A percentile compares a stretch with the other conserved stretches of the same genome.
Conservation (phyloP, 768 basidiomycete genomes). For the Mrakia hoshinonis region DNA sequence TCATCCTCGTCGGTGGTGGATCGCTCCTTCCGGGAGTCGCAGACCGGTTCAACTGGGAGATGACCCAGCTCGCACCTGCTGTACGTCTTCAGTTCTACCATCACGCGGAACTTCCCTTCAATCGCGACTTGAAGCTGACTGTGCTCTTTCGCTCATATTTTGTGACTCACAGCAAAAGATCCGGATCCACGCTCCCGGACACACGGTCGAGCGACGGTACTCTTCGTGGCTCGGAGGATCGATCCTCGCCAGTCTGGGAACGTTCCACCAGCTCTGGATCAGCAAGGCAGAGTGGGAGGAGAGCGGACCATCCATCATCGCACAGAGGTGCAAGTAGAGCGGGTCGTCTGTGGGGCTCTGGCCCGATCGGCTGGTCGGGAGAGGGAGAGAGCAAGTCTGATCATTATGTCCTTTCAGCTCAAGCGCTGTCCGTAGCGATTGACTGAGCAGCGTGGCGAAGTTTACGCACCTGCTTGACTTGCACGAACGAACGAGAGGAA, state of each 20-base stretch:
- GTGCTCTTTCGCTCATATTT: neutral
- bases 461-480: too few relatives aligned
- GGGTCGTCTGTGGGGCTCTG: too few relatives aligned
- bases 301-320: slow-evolving; percentile 71
- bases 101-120: neutral
- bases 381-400: too few relatives aligned
- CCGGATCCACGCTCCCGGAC: slow-evolving; percentile 87
- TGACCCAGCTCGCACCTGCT: slow-evolving; percentile 65
- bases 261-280: slow-evolving; percentile 65
- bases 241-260: slow-evolving; percentile 86
- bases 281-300: slow-evolving; percentile 54
- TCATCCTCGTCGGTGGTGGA: slow-evolving; percentile 92
- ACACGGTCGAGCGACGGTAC: slow-evolving; percentile 78
- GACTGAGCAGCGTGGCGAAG: too few relatives aligned
- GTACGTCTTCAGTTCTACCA: slow-evolving; percentile 46
- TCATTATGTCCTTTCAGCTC: too few relatives aligned
- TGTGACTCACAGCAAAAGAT: slow-evolving; percentile 48
- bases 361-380: too few relatives aligned
- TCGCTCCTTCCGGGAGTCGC: slow-evolving; percentile 75
- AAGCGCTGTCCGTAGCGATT: too few relatives aligned
- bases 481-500: too few relatives aligned
- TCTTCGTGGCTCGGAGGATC: slow-evolving; percentile 94
- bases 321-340: slow-evolving; percentile 71
- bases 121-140: too few relatives aligned
- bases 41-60: slow-evolving; percentile 71